These are phyloP conservation scores for Aspergillus sp. DNA, from an alignment of 2,329 filamentous ascomycete genomes.

Conservation along the genomic window DNA sequence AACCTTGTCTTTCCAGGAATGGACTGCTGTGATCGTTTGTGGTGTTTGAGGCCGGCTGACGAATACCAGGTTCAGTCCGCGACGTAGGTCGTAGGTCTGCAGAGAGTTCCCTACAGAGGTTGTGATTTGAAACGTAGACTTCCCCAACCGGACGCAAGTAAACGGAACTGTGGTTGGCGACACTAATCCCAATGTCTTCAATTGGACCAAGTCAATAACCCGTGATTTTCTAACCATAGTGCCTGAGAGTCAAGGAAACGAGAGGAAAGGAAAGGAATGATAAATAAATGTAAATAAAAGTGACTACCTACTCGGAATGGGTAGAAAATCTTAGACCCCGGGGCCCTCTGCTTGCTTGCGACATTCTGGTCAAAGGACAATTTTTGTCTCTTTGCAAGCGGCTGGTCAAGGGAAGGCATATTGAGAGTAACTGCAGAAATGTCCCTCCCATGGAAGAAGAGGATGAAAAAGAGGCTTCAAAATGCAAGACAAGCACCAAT, in stretches of 20 bases:
- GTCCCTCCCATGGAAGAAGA: not conserved
- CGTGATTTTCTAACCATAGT: too few relatives aligned
- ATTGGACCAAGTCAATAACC: constrained; percentile 4
- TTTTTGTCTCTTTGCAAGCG: constrained; percentile 70
- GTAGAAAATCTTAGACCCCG: constrained; percentile 75
- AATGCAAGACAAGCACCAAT: too few relatives aligned
- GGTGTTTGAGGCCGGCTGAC: constrained; percentile 86
- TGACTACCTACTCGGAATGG: constrained; percentile 68
- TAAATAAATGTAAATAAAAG: not conserved
- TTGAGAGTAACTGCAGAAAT: not conserved
- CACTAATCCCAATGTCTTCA: constrained; percentile 81
- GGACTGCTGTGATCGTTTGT: constrained; percentile 72
- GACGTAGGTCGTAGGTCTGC: constrained; percentile 90
- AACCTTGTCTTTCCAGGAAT: constrained; percentile 77
- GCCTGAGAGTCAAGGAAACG: too few relatives aligned
- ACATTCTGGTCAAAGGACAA: constrained; percentile 35
- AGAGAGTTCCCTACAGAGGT: constrained; percentile 84
- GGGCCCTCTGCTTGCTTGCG: constrained; percentile 34
- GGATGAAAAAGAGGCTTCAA: too few relatives aligned
- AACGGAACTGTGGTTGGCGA: constrained; percentile 88
- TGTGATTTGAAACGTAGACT: constrained; percentile 94
- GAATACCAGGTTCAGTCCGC: constrained; percentile 86
- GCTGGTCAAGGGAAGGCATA: constrained; percentile 46
- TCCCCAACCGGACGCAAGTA: constrained; percentile 77
- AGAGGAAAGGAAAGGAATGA: not conserved